Base-by-base conservation (phyloP, 352 stramenopile genomes). In the Globisporangium ultimum region DNA sequence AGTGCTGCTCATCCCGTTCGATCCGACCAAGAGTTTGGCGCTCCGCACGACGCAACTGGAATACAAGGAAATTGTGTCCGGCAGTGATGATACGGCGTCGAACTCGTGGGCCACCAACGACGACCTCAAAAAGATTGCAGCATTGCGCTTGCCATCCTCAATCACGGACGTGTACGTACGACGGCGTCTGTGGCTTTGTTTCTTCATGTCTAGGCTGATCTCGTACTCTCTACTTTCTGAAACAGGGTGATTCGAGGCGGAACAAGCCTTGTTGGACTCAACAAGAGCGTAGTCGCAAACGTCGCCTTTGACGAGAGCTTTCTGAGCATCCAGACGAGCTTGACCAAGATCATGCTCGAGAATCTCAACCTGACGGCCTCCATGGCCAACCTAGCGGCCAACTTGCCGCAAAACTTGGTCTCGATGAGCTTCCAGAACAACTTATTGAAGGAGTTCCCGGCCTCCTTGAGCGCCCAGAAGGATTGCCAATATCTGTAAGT, bases 251-350 rank as follows among this genome's bases (percentile, higher is more conserved):
- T 60, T 20, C 28, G 24, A 5, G 54, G 54, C 12, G 54, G 54
- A 2, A 36, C 9, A n/a, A 53, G 46, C 22, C 24, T 28, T 28
- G 2, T 28, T 28, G 24, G 24, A 28, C 24, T 28, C 24, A 28
- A 28, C 24, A 28, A 28, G 24, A 1, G 14, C 10, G 2, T 53
- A 15, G 24, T 60, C 10, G 24, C 46, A 28, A 47, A 34, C 22
- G 54, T 60, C 18, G 17, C 24, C 10, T 10, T 60, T 18, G 54
- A 60, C 22, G 18, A 42, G 7, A 55, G 48, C 2, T 61, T 61
- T 32, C n/a, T 61, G 32, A 28, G 15, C 17, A 18, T 8, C 5
- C 11, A 48, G 14, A 2, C 18, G 10, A 32, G 47, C 17, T 32
- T 57, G 10, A 49, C 20, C 20, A 32, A 15, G 24, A 12, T 60